phyloP scores from a whole-genome alignment of 2,329 filamentous ascomycete genomes.

The Cordyceps pruinosa region DNA sequence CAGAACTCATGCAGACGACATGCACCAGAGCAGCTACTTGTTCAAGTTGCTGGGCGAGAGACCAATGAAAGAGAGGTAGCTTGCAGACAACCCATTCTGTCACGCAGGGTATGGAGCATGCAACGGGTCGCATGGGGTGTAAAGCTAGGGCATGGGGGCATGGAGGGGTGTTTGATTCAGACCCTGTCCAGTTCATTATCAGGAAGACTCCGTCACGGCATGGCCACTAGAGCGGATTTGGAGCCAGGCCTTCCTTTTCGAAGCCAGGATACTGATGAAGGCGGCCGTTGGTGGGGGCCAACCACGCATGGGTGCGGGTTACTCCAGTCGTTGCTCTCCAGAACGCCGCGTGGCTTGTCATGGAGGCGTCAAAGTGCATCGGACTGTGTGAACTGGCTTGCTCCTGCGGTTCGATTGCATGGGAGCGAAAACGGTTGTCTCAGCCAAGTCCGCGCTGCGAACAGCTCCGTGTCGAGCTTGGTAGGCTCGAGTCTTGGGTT shows the following conservation, averaged over 20 bases:
- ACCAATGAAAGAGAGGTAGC: slow-evolving; percentile 2
- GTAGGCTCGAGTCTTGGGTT: background rate
- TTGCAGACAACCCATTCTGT: slow-evolving; percentile 5
- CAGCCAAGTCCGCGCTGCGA: background rate
- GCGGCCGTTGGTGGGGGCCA: slow-evolving; percentile 13
- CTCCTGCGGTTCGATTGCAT: background rate
- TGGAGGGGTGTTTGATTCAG: slow-evolving; percentile 2
- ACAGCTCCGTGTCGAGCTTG: background rate
- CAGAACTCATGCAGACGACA: background rate
- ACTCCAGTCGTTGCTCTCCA: slow-evolving; percentile 5
- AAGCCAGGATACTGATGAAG: slow-evolving; percentile 11
- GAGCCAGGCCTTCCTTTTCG: slow-evolving; percentile 4
- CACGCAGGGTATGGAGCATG: slow-evolving; percentile 10
- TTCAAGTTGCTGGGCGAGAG: background rate
- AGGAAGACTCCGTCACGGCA: slow-evolving; percentile 3
- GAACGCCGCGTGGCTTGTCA: slow-evolving; percentile 1
- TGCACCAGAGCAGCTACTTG: slow-evolving; percentile 1
- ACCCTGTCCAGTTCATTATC: slow-evolving; percentile 7
- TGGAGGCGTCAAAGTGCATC: slow-evolving; percentile 5
- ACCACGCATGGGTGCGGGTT: slow-evolving; percentile 11
- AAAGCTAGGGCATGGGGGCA: background rate
- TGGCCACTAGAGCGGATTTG: background rate
- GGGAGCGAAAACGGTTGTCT: background rate
- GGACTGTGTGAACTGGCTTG: background rate
- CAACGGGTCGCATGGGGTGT: slow-evolving; percentile 7